Percentiles rank a stretch among this genome's conserved stretches.
phyloP scores from a whole-genome alignment of 75 land plant genomes.

The Selaginella moellendorffii region DNA sequence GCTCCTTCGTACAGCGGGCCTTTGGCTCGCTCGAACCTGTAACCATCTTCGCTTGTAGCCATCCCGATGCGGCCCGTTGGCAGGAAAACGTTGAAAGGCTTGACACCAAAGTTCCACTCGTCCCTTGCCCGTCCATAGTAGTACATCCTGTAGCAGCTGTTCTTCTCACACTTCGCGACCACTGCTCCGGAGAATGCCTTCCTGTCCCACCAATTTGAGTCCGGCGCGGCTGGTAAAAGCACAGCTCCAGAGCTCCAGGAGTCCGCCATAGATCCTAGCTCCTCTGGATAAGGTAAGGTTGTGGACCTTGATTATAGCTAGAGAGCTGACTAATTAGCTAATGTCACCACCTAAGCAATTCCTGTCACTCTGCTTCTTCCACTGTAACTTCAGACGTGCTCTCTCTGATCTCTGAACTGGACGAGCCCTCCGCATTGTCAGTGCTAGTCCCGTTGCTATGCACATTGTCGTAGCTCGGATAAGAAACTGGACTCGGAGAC shows the following conservation, averaged over 20 bases:
- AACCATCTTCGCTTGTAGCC: conserved; percentile 29
- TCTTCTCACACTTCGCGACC: conserved; percentile 3
- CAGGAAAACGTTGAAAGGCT: conserved; percentile 23
- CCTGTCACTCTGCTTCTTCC: too few relatives aligned
- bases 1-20: conserved; percentile 31
- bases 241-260: conserved; percentile 17
- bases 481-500: background rate
- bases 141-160: conserved; percentile 26
- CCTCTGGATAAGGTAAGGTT: too few relatives aligned
- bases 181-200: conserved; percentile 27
- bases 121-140: conserved; percentile 29
- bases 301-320: too few relatives aligned
- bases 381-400: too few relatives aligned
- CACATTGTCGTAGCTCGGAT: too few relatives aligned
- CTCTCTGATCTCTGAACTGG: too few relatives aligned
- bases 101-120: conserved; percentile 29
- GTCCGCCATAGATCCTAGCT: background rate
- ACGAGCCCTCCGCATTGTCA: too few relatives aligned
- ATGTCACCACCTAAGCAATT: too few relatives aligned
- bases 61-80: conserved; percentile 33
- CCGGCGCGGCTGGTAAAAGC: conserved; percentile 19
- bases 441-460: too few relatives aligned
- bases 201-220: conserved; percentile 34
- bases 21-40: conserved; percentile 15
- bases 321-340: too few relatives aligned